Conservation (phyloP, 192 early-diverging fungal genomes). For the Linnemannia schmuckeri region DNA sequence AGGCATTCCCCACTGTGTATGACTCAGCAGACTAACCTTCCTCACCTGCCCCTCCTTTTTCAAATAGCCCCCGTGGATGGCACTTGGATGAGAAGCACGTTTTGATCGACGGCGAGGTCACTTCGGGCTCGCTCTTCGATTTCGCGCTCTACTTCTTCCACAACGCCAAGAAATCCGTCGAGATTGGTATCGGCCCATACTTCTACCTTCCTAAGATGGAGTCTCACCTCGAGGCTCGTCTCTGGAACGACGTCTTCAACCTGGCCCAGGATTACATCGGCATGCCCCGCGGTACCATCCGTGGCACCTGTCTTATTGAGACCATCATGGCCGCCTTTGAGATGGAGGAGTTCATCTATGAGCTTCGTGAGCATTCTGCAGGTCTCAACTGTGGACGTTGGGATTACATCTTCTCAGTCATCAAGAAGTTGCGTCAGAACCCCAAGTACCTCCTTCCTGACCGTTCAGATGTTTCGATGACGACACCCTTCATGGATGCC, state of each 20-base stretch:
- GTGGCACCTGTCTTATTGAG: conserved; percentile 97
- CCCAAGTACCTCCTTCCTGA: conserved; percentile 90
- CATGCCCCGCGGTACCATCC: conserved; percentile 95
- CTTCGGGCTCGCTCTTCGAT: conserved; percentile 97
- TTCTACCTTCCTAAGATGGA: conserved; percentile 99
- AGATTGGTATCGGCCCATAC: conserved; percentile 94
- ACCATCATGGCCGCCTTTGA: conserved; percentile 97
- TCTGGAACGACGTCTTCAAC: conserved; percentile 99
- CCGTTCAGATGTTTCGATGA: conserved; percentile 94
- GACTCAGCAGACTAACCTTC: no score
- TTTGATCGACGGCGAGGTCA: conserved; percentile 90
- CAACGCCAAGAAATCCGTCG: conserved; percentile 89
- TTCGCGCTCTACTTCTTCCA: conserved; percentile 99
- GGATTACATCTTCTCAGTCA: conserved; percentile 99
- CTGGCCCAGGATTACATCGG: conserved; percentile 90
- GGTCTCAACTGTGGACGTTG: conserved; percentile 99
- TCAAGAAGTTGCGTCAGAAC: conserved; percentile 96
- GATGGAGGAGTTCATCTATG: conserved; percentile 99
- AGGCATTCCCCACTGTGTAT: no score
- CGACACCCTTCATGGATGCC: conserved; percentile 97
- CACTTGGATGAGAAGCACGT: conserved; percentile 98
- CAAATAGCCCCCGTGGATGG: conserved; percentile 93
- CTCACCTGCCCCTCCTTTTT: neutral
- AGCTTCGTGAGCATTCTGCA: conserved; percentile 98
- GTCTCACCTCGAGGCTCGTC: conserved; percentile 94